phyloP scores from a whole-genome alignment of 495 filamentous ascomycete genomes.

The Lasiosphaeris hirsuta region DNA sequence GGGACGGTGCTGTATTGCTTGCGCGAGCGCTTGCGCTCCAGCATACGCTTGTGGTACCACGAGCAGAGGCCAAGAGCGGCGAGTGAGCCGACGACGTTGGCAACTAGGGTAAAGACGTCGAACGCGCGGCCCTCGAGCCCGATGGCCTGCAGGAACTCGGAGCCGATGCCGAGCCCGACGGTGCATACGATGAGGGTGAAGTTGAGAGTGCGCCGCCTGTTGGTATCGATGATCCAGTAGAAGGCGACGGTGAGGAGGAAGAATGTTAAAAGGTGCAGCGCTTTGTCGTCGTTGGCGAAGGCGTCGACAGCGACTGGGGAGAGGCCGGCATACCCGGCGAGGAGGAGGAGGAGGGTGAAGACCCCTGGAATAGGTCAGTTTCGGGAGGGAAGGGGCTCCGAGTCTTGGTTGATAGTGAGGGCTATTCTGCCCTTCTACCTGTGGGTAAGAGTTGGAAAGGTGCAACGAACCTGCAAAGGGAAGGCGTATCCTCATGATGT shows the following conservation, averaged over 20 bases:
- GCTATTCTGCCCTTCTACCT: too few relatives aligned
- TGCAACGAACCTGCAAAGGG: conserved; percentile 64
- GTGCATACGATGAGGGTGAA: conserved; percentile 81
- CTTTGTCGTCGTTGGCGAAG: conserved; percentile 80
- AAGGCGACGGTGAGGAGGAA: conserved; percentile 82
- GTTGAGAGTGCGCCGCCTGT: conserved; percentile 77
- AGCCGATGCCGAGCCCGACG: conserved; percentile 68
- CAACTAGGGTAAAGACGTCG: conserved; percentile 79
- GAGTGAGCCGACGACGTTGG: conserved; percentile 79
- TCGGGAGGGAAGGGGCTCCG: neutral
- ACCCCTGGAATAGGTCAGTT: conserved; percentile 49
- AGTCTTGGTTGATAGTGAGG: too few relatives aligned
- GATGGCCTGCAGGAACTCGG: conserved; percentile 78
- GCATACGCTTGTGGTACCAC: conserved; percentile 94
- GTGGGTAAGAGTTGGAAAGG: neutral
- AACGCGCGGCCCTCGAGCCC: conserved; percentile 80
- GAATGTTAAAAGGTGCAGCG: conserved; percentile 85
- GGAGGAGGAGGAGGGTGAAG: conserved; percentile 72
- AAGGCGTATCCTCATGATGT: conserved; percentile 65
- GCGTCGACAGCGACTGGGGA: conserved; percentile 53
- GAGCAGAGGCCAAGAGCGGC: conserved; percentile 68
- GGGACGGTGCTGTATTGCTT: conserved; percentile 65
- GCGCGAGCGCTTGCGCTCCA: conserved; percentile 77
- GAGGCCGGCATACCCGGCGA: conserved; percentile 76
- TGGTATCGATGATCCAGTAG: conserved; percentile 96